These are phyloP conservation scores for Acanthamoeba castellanii DNA, from an alignment of 208 protist genomes.

Conservation along the genomic window DNA sequence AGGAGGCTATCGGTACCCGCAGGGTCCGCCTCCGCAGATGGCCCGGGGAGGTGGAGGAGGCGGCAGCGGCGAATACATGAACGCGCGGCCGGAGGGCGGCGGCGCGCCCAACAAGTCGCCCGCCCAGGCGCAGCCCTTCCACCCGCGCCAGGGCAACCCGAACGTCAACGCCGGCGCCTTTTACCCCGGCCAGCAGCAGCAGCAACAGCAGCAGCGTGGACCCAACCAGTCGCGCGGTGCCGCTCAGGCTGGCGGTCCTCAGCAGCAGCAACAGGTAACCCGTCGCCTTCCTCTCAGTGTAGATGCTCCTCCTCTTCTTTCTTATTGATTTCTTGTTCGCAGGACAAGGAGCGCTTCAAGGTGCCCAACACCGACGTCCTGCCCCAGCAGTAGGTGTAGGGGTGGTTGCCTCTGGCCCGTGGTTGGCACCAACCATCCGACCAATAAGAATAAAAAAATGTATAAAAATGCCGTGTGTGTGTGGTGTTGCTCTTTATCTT, in stretches of 20 bases:
- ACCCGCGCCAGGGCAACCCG: slow-evolving; percentile 32
- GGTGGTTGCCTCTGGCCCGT: no score
- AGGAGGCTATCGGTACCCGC: not conserved
- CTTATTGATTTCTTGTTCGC: no score
- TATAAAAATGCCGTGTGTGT: no score
- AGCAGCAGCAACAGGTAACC: slow-evolving; percentile 16
- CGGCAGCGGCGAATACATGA: not conserved
- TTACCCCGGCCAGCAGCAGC: not conserved
- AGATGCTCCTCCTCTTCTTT: no score
- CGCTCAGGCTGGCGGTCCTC: not conserved
- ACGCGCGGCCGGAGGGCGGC: not conserved
- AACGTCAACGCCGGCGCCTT: slow-evolving; percentile 1
- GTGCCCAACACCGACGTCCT: slow-evolving; percentile 67
- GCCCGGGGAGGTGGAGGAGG: not conserved
- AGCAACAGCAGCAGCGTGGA: not conserved
- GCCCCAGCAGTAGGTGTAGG: slow-evolving; percentile 14
- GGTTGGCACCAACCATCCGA: no score
- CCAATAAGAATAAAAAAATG: no score
- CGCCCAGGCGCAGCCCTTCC: slow-evolving; percentile 15
- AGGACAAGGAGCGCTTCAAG: slow-evolving; percentile 66
- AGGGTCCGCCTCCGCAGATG: slow-evolving; percentile 23
- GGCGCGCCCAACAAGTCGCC: not conserved
- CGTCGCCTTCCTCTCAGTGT: no score
- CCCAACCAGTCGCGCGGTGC: not conserved
- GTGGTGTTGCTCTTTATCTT: no score